These are phyloP conservation scores for Circinella minor DNA, from an alignment of 371 early-diverging fungal genomes.

Conservation along the genomic window DNA sequence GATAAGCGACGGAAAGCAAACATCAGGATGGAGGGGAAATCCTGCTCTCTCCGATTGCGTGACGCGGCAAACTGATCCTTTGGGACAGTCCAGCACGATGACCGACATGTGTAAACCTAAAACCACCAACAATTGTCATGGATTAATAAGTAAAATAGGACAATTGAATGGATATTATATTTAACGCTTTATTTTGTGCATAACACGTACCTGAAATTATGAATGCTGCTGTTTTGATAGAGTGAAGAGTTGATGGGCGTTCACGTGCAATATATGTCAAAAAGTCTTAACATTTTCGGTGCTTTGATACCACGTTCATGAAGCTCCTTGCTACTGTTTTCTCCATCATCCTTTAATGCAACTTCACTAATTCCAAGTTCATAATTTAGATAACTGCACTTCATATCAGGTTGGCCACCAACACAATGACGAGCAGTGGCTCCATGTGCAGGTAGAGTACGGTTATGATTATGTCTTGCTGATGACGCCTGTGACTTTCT, in stretches of 20 bases:
- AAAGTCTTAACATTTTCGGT: slow-evolving; percentile 11
- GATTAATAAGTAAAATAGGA: not conserved
- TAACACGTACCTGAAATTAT: slow-evolving; percentile 4
- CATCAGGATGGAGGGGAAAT: not conserved
- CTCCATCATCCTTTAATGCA: slow-evolving; percentile 14
- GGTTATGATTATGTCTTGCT: slow-evolving; percentile 11
- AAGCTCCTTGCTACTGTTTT: slow-evolving; percentile 16
- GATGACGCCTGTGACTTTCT: slow-evolving; percentile 1
- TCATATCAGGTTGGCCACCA: slow-evolving; percentile 14
- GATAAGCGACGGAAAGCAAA: not conserved
- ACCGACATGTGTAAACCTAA: slow-evolving; percentile 3
- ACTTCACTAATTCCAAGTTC: slow-evolving; percentile 14
- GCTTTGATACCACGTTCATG: not conserved
- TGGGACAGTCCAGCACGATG: slow-evolving; percentile 6
- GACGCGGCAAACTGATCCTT: not conserved
- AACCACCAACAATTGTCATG: not conserved
- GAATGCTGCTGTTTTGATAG: not conserved
- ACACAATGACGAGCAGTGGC: not conserved
- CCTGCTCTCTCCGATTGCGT: not conserved
- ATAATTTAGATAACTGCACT: slow-evolving; percentile 4
- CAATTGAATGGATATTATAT: not conserved
- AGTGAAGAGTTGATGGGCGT: not conserved
- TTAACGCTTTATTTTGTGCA: not conserved
- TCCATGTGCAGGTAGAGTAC: not conserved
- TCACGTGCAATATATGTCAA: not conserved